A percentile compares a stretch with the other conserved stretches of the same genome.
Conservation (phyloP, 2,329 filamentous ascomycete genomes). For the Aschersonia sp. region DNA sequence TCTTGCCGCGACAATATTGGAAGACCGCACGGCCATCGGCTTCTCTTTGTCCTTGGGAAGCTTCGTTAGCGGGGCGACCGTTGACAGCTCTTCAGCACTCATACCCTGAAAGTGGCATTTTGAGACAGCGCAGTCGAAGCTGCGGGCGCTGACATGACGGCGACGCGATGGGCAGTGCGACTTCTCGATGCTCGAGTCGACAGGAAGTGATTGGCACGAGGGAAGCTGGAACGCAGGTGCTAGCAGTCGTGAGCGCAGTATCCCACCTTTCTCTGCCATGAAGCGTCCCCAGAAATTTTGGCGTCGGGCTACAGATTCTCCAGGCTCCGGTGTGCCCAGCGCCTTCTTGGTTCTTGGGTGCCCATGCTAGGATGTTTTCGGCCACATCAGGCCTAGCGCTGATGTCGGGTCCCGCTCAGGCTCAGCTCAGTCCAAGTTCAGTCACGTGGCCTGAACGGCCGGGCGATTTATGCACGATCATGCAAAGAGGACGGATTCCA, state of each 20-base stretch:
- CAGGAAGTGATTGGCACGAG: no score
- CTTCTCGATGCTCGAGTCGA: no score
- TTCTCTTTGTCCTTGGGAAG: slow-evolving; percentile 72
- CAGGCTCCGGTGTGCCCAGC: slow-evolving; percentile 14
- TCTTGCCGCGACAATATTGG: slow-evolving; percentile 94
- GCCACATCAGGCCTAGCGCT: background rate
- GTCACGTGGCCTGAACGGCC: background rate
- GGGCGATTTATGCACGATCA: background rate
- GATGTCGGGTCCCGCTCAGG: background rate
- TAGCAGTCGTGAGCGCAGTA: slow-evolving; percentile 16
- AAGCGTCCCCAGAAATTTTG: slow-evolving; percentile 22
- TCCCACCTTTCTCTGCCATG: slow-evolving; percentile 17
- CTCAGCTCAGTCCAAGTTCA: background rate
- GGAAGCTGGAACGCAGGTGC: background rate
- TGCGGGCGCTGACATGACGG: slow-evolving; percentile 28
- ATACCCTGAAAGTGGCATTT: slow-evolving; percentile 44
- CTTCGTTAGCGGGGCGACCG: slow-evolving; percentile 16
- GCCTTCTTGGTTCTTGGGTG: background rate
- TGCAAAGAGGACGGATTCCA: background rate
- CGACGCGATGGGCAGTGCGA: slow-evolving; percentile 10
- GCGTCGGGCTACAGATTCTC: slow-evolving; percentile 24
- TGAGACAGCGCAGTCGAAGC: slow-evolving; percentile 22
- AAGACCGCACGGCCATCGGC: slow-evolving; percentile 88
- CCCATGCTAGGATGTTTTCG: background rate
- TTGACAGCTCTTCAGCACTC: slow-evolving; percentile 5